Conservation (phyloP, 2,329 filamentous ascomycete species). For the Mycosphaerella sp. region DNA sequence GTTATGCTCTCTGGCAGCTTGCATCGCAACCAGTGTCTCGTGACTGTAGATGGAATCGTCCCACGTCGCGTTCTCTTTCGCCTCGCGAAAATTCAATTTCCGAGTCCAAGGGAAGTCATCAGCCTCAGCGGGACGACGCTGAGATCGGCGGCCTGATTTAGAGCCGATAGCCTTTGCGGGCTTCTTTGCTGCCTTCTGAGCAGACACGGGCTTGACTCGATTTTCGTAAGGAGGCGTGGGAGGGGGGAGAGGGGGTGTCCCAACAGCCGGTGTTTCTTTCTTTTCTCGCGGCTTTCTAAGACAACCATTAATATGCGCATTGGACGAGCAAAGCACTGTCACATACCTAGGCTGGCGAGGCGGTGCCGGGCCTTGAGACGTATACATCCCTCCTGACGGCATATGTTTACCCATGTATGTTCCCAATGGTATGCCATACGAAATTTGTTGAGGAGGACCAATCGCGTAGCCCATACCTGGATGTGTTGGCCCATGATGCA, state of each 20-base stretch:
- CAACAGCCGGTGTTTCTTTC: constrained; percentile 13
- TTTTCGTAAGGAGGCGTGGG: constrained; percentile 21
- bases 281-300: constrained; percentile 13
- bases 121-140: constrained; percentile 23
- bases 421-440: constrained; percentile 16
- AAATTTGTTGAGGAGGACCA: constrained; percentile 12
- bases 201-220: constrained; percentile 16
- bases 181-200: constrained; percentile 9
- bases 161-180: neutral
- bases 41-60: constrained; percentile 29
- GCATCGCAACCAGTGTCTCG: constrained; percentile 25
- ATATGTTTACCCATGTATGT: constrained; percentile 6
- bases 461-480: constrained; percentile 16
- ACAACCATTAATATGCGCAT: constrained; percentile 1
- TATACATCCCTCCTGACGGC: neutral
- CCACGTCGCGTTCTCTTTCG: constrained; percentile 26
- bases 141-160: constrained; percentile 19
- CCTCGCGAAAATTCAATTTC: constrained; percentile 25
- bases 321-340: neutral
- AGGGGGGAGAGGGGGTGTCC: constrained; percentile 19
- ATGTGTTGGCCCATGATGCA: constrained; percentile 5
- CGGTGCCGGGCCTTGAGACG: neutral
- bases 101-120: constrained; percentile 32
- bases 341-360: constrained; percentile 4
- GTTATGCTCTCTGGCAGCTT: constrained; percentile 23